Base-by-base conservation (phyloP, 768 basidiomycete genomes). In the Baorangia bicolor region DNA sequence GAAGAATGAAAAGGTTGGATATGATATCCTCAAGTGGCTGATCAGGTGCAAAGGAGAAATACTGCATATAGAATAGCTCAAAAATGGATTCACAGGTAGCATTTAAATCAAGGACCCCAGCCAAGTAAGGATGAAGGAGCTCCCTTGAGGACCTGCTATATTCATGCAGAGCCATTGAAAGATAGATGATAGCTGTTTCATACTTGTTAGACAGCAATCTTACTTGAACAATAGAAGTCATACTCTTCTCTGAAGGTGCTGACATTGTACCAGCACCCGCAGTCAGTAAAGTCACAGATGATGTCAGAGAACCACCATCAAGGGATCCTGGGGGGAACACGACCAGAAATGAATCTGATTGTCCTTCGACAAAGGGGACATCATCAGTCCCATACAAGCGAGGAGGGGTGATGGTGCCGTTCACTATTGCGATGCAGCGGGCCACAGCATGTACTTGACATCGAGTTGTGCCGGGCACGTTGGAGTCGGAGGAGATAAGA, bases 231-330 rank as follows among this genome's bases (percentile, higher is more conserved):
- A 44, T 21, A 20, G 30, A 49, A 42, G 53, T 34, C 50, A 27
- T 59, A 75, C 85, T 89, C 78, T 85, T 86, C 3, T 83, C 88
- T 46, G 77, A 74, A 0, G 93, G 93, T 21, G 88, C 79, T 5
- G 88, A 85, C 74, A 92, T 75, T 14, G 86, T 86, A 10, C 83
- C 86, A 64, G 87, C 83, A 3, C 92, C 93, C 1, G 84, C 82
- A 21, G 89, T 74, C 33, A 94, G 70, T 2, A 79, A 83, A 44
- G 84, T 86, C 3, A 82, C 86, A 4, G 84, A 74, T 2, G 74
- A 74, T 5, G 70, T 69, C 3, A 77, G 74, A 21, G 85, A 85
- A 27, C 77, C 81, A 38, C 57, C 68, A 2, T 68, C 50, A 9
- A 90, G 64, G 0, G 84, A 81, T 1, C 74, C 75, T 1, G 92